These are phyloP conservation scores for Phytomonas sp. DNA, from an alignment of 208 protist genomes.

Conservation along the genomic window DNA sequence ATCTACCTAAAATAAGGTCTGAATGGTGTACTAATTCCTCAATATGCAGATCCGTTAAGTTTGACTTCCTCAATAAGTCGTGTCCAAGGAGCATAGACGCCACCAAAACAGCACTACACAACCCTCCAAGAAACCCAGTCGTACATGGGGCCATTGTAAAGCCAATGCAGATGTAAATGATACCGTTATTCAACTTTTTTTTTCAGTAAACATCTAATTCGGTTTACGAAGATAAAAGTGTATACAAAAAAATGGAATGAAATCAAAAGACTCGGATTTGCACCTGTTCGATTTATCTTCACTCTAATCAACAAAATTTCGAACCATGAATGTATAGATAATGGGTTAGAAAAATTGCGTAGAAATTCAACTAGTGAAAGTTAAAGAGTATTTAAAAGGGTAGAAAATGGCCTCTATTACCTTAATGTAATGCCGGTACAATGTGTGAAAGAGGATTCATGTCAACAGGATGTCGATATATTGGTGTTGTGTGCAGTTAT, in stretches of 20 bases:
- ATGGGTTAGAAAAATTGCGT: neutral
- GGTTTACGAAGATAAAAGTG: neutral
- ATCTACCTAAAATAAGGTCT: constrained; percentile 20
- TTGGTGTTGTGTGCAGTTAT: neutral
- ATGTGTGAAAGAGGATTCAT: neutral
- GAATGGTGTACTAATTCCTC: constrained; percentile 15
- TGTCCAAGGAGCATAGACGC: constrained; percentile 15
- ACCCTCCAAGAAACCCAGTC: constrained; percentile 18
- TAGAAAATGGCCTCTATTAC: neutral
- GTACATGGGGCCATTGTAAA: constrained; percentile 14
- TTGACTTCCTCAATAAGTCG: constrained; percentile 23
- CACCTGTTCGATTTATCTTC: neutral
- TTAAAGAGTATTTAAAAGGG: neutral
- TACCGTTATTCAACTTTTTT: neutral
- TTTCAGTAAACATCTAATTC: neutral
- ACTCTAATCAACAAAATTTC: neutral
- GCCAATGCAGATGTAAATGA: neutral
- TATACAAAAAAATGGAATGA: neutral
- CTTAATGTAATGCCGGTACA: neutral
- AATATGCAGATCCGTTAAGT: constrained; percentile 14
- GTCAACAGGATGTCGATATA: neutral
- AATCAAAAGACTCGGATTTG: neutral
- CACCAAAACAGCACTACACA: constrained; percentile 13
- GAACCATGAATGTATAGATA: neutral
- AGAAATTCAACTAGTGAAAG: neutral